These are phyloP conservation scores for Boletus rubescentipes DNA, from an alignment of 768 basidiomycete species.

Conservation along the genomic window DNA sequence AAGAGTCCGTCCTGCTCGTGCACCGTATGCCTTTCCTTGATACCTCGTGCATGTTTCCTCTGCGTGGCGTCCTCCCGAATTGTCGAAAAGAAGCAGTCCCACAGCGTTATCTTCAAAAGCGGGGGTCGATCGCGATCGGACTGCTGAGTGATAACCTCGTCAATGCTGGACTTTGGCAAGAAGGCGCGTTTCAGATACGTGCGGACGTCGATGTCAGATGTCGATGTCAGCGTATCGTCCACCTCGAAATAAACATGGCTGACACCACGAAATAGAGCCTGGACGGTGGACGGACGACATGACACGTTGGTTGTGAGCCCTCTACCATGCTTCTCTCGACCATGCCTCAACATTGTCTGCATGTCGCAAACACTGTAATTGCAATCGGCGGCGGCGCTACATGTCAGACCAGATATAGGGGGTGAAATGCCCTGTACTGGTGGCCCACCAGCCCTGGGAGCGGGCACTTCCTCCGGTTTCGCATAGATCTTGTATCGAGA, in stretches of 20 bases:
- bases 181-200: neutral
- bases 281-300: neutral
- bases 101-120: neutral
- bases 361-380: neutral
- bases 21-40: neutral
- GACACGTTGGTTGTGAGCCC: neutral
- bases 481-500: neutral
- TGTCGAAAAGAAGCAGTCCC: neutral
- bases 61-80: neutral
- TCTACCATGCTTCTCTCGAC: neutral
- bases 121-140: slow-evolving; percentile 1
- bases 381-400: neutral
- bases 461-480: neutral
- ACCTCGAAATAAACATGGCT: slow-evolving; percentile 2
- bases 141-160: neutral
- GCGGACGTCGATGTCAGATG: neutral
- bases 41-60: neutral
- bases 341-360: slow-evolving; percentile 3
- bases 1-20: neutral
- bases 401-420: neutral
- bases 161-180: neutral
- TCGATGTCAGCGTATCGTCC: neutral
- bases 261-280: slow-evolving; percentile 9
- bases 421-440: neutral
- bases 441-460: neutral